A percentile compares a stretch with the other conserved stretches of the same genome.
Conservation (phyloP, 1,284 basidiomycete genomes). For the Volvariella volvacea region DNA sequence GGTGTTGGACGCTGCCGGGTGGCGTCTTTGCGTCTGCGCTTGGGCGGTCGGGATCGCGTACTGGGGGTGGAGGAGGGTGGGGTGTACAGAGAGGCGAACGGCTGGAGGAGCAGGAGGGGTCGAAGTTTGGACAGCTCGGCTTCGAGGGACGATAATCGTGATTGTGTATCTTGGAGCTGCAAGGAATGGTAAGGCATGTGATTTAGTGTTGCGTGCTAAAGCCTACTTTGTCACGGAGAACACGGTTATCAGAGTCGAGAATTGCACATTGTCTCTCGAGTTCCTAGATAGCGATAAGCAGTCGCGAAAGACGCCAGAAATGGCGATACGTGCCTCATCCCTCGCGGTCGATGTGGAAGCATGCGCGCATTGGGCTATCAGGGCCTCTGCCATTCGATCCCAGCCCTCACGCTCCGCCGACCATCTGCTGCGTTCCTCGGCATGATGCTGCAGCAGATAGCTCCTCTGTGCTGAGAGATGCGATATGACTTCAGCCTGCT, state of each 20-base stretch:
- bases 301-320: constrained; percentile 3
- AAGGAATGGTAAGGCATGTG: constrained; percentile 4
- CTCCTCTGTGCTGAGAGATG: constrained; percentile 51
- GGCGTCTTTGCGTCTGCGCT: constrained; percentile 10
- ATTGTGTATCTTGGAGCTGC: constrained; percentile 41
- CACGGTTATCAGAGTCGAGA: constrained; percentile 48
- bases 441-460: constrained; percentile 39
- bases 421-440: constrained; percentile 54
- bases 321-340: constrained; percentile 32
- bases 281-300: constrained; percentile 31
- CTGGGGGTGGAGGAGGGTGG: constrained; percentile 7
- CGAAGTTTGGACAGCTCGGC: constrained; percentile 46
- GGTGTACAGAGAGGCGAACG: constrained; percentile 20
- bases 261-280: constrained; percentile 37
- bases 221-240: constrained; percentile 48
- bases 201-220: neutral
- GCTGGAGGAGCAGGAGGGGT: constrained; percentile 50
- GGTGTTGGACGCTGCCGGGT: neutral
- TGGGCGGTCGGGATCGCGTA: constrained; percentile 6
- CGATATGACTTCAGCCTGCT: constrained; percentile 57
- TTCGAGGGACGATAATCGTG: constrained; percentile 39
- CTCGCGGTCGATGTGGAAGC: constrained; percentile 22
- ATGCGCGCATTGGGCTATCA: constrained; percentile 42
- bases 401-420: constrained; percentile 53
- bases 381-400: constrained; percentile 55